Percentiles rank a stretch among this genome's conserved stretches.
phyloP scores from a whole-genome alignment of 2,329 filamentous ascomycete species.

The Penicillium sp. region DNA sequence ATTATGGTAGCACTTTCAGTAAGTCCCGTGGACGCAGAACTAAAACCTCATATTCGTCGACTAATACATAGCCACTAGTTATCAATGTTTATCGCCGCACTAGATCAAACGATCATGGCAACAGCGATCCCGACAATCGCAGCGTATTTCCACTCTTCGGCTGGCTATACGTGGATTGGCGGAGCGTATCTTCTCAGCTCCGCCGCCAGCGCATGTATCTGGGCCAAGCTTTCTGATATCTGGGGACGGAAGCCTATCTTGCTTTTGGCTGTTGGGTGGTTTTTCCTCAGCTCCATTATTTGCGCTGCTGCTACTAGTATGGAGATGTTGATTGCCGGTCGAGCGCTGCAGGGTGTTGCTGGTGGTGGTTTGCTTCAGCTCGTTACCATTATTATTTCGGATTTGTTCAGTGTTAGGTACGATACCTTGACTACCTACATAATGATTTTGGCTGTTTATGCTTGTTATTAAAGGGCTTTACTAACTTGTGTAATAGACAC shows the following conservation, averaged over 20 bases:
- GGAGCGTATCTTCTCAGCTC: constrained; percentile 70
- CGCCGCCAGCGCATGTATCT: constrained; percentile 67
- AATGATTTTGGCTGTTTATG: no score
- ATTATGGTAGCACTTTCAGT: constrained; percentile 33
- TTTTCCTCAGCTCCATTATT: constrained; percentile 52
- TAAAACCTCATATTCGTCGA: neutral
- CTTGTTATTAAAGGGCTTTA: neutral
- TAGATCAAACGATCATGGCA: constrained; percentile 57
- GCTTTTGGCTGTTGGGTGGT: constrained; percentile 50
- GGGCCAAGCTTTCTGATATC: constrained; percentile 63
- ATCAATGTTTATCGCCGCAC: constrained; percentile 36
- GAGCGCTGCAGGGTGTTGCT: constrained; percentile 56
- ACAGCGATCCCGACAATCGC: constrained; percentile 63
- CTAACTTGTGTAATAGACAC: constrained; percentile 31
- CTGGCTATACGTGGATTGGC: constrained; percentile 77
- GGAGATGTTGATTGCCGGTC: constrained; percentile 54
- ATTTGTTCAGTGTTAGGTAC: constrained; percentile 54
- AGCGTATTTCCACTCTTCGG: constrained; percentile 62
- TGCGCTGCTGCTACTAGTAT: constrained; percentile 52
- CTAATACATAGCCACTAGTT: constrained; percentile 23
- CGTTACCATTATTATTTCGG: constrained; percentile 55
- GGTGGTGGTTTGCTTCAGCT: constrained; percentile 55
- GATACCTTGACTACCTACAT: neutral
- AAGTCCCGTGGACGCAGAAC: constrained; percentile 4
- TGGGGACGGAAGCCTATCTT: constrained; percentile 59